These are phyloP conservation scores for Vanilla planifolia DNA, from an alignment of 106 monocot genomes.

Conservation along the genomic window DNA sequence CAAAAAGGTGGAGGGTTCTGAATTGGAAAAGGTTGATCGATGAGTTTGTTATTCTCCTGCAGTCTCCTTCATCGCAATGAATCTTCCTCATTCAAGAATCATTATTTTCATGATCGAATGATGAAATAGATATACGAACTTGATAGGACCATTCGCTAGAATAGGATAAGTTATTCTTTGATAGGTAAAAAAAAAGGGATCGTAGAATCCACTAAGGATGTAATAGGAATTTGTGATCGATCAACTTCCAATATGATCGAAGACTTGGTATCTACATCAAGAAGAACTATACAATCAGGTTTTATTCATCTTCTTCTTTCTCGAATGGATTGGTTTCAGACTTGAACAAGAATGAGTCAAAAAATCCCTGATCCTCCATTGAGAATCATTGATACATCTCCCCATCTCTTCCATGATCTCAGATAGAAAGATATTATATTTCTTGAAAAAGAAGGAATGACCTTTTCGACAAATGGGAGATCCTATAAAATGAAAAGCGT, in stretches of 20 bases:
- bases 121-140: background rate
- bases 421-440: background rate
- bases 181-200: background rate
- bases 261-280: conserved; percentile 5
- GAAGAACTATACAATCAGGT: conserved; percentile 7
- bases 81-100: conserved; percentile 5
- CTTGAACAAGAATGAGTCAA: background rate
- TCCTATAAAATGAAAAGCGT: conserved; percentile 1
- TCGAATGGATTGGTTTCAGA: conserved; percentile 1
- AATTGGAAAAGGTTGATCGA: no score
- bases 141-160: background rate
- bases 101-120: background rate
- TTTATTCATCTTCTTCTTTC: conserved; percentile 4
- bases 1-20: no score
- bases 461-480: conserved; percentile 9
- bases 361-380: conserved; percentile 6
- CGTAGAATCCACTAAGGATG: no score
- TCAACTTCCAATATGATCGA: conserved; percentile 2
- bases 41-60: background rate
- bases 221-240: no score
- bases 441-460: conserved; percentile 14
- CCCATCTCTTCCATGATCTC: conserved; percentile 19
- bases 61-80: conserved; percentile 7
- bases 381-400: conserved; percentile 17
- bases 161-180: background rate